Evolutionary conservation across 768 basidiomycete species (phyloP), one percentile per base, ranked within the genome.

Genomic region (Exidia glandulosa): DNA sequence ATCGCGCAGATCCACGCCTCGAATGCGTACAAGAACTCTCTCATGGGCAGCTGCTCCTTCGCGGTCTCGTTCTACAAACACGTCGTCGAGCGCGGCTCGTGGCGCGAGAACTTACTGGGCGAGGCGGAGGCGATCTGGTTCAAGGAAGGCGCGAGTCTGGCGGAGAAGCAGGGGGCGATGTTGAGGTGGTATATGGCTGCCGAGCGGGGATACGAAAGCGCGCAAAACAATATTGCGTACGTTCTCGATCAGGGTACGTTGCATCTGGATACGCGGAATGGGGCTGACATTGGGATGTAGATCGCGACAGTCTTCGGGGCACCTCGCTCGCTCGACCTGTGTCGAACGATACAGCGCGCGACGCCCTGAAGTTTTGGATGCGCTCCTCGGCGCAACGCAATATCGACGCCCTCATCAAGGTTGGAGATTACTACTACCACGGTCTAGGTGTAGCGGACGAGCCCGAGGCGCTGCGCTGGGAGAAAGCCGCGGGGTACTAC

Each of bases 321-420:
- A 86, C 87, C 12, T 77, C 83, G 4, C 86, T 88, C 66, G 81
- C 85, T 13, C 25, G 25, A 27, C 83, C 84, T 1, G 79, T 78
- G 50, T 81, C 79, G n/a, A 93, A 89, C 59, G 84, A 88, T 59
- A 88, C 89, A 3, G 93, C 92, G 3, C 78, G 81, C 45, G 77
- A 91, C 9, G 94, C 93, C 0, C 75, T 99, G 56, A 89, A 87
- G 0, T 90, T 95, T 67, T 99, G 95, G 95, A 90, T 86, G 30
- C 85, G 96, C 14, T 94, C 94, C 3, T 94, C 95, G 9, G 85
- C 82, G 2, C 96, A 99, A 70, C 85, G 87, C 58, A 94, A 99
- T 66, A 80, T 96, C n/a, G 96, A 99, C 68, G 88, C 96, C 12
- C 78, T 98, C 60, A 93, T 99, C 62, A 99, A 97, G 78, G 94